Evolutionary conservation across 768 basidiomycete genomes (phyloP).

Genomic region (Suillus fuscotomentosus): DNA sequence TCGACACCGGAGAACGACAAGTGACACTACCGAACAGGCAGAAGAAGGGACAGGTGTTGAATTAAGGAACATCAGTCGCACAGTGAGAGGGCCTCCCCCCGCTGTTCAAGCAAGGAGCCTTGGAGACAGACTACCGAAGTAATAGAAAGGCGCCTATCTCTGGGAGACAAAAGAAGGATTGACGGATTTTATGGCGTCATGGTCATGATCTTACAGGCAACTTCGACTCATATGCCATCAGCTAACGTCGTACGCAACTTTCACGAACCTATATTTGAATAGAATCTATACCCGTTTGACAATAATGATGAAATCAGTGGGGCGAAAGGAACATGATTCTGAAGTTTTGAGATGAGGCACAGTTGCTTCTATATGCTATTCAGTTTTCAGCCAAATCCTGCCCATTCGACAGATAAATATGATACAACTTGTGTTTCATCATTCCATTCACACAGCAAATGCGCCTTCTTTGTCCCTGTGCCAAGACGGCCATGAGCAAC

Average conservation of each 20-base stretch:
- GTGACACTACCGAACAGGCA: constrained; percentile 54
- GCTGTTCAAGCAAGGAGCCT: constrained; percentile 8
- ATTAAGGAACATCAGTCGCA: constrained; percentile 13
- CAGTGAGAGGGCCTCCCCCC: neutral
- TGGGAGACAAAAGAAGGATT: constrained; percentile 48
- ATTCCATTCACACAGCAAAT: constrained; percentile 88
- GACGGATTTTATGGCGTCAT: constrained; percentile 11
- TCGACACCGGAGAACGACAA: constrained; percentile 31
- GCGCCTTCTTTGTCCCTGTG: constrained; percentile 96
- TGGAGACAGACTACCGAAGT: constrained; percentile 9
- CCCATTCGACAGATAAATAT: constrained; percentile 87
- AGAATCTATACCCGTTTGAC: neutral
- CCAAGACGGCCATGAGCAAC: constrained; percentile 94
- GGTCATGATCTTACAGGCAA: too few relatives aligned
- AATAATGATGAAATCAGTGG: neutral
- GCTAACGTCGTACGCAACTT: neutral
- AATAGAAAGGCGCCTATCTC: constrained; percentile 29
- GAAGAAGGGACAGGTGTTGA: constrained; percentile 56
- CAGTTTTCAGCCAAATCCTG: constrained; percentile 66
- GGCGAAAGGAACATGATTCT: neutral
- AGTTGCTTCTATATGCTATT: neutral
- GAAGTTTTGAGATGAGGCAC: neutral
- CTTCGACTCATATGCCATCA: neutral
- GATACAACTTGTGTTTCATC: constrained; percentile 62
- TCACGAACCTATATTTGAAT: neutral